Evolutionary conservation across 768 basidiomycete genomes (phyloP).

Genomic region (Leccinum pellstonianum): DNA sequence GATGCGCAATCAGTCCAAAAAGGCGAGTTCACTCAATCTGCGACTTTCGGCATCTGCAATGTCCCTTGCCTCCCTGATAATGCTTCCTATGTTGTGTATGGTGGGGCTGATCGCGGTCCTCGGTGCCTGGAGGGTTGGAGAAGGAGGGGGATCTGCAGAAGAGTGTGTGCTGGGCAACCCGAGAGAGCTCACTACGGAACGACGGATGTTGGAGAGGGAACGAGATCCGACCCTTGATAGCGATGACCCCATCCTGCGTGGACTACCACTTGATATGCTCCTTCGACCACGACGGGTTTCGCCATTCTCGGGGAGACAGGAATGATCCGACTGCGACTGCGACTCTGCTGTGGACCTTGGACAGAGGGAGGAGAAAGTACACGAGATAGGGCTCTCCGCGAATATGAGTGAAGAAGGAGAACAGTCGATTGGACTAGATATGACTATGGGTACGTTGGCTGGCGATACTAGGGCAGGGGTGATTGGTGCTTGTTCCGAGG

Average conservation of each 20-base stretch:
- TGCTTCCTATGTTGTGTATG: conserved; percentile 58
- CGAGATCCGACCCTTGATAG: conserved; percentile 34
- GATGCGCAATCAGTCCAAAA: conserved; percentile 40
- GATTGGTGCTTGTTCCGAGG: conserved; percentile 20
- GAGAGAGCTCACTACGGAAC: conserved; percentile 40
- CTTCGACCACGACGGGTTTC: conserved; percentile 18
- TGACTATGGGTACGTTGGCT: conserved; percentile 14
- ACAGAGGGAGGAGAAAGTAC: conserved; percentile 22
- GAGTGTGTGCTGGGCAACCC: conserved; percentile 19
- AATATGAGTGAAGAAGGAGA: conserved; percentile 5
- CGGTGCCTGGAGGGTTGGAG: conserved; percentile 33
- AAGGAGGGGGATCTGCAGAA: conserved; percentile 37
- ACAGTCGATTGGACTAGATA: conserved; percentile 17
- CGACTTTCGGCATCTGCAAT: conserved; percentile 71
- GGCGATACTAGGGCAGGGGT: conserved; percentile 8
- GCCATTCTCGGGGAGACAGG: conserved; percentile 16
- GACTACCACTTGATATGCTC: conserved; percentile 17
- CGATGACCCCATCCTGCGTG: conserved; percentile 6
- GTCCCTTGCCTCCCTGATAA: conserved; percentile 47
- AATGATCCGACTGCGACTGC: conserved; percentile 14
- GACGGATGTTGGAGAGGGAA: conserved; percentile 46
- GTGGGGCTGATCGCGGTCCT: conserved; percentile 53
- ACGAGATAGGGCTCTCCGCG: conserved; percentile 28
- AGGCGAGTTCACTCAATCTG: conserved; percentile 71
- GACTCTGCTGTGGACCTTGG: conserved; percentile 16